A percentile compares a stretch with the other conserved stretches of the same genome.
Evolutionary conservation across 768 basidiomycete genomes (phyloP).

Genomic region (Mrakia gelida): DNA sequence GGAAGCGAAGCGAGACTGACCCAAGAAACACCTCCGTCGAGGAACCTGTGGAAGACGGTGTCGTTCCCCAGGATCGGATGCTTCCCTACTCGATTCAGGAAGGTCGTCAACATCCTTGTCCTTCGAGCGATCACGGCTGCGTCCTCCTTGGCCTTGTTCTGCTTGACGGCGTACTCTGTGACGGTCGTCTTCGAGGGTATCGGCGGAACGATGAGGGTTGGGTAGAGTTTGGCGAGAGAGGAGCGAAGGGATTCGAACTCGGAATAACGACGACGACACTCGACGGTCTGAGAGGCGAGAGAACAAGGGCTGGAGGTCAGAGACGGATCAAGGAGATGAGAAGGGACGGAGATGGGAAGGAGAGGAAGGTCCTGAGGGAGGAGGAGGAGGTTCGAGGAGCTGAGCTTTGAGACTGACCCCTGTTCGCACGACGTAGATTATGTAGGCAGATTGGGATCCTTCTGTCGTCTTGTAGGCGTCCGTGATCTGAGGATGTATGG

Average conservation of each 20-base stretch:
- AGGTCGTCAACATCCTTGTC: slow-evolving; percentile 92
- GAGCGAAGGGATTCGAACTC: slow-evolving; percentile 91
- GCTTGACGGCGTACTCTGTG: slow-evolving; percentile 94
- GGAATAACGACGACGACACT: slow-evolving; percentile 87
- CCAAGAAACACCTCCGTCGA: slow-evolving; percentile 96
- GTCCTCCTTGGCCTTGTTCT: slow-evolving; percentile 94
- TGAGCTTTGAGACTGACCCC: slow-evolving; percentile 56
- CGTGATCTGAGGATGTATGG: slow-evolving; percentile 59
- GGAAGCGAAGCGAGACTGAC: slow-evolving; percentile 35
- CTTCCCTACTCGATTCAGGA: slow-evolving; percentile 78
- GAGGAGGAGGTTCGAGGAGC: slow-evolving; percentile 17
- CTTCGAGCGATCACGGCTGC: slow-evolving; percentile 81
- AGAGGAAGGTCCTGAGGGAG: neutral
- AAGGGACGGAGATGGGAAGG: neutral
- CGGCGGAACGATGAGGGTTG: slow-evolving; percentile 92
- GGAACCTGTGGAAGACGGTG: slow-evolving; percentile 90
- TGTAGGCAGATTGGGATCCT: slow-evolving; percentile 83
- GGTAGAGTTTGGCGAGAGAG: slow-evolving; percentile 80
- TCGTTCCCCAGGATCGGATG: slow-evolving; percentile 96
- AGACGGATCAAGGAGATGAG: neutral
- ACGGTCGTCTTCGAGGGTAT: slow-evolving; percentile 96
- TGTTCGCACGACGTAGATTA: slow-evolving; percentile 84
- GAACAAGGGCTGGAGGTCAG: neutral
- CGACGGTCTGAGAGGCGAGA: slow-evolving; percentile 56
- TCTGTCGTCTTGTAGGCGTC: slow-evolving; percentile 93